A percentile compares a stretch with the other conserved stretches of the same genome.
Conservation (phyloP, 495 filamentous ascomycete species). For the Cetradonia linearis region DNA sequence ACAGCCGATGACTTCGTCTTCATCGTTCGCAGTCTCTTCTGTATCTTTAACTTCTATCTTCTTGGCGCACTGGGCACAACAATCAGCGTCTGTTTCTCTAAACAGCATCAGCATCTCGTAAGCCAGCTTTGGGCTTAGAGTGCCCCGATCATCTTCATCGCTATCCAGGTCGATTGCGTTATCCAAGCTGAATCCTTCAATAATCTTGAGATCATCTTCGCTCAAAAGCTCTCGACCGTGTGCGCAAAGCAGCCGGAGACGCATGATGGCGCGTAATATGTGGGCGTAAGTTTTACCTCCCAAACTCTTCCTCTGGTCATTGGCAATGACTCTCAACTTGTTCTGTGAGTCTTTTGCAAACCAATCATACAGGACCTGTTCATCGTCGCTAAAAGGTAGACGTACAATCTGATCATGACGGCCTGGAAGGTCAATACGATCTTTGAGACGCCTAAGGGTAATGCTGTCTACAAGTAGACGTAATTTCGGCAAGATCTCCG, state of each 20-base stretch:
- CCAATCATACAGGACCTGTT: conserved; percentile 47
- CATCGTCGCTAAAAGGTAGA: conserved; percentile 47
- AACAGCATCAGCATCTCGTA: conserved; percentile 77
- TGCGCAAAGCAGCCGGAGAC: conserved; percentile 80
- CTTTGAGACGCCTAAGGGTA: conserved; percentile 84
- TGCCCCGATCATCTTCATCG: conserved; percentile 49
- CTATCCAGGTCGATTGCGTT: conserved; percentile 82
- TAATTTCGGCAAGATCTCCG: conserved; percentile 71
- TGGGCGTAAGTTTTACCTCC: conserved; percentile 79
- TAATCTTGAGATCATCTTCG: conserved; percentile 65
- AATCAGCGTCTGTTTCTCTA: conserved; percentile 60
- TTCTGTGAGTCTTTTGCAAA: conserved; percentile 54
- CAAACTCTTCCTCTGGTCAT: conserved; percentile 47
- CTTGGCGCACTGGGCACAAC: conserved; percentile 56
- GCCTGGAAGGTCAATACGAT: conserved; percentile 71
- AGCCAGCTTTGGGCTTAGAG: conserved; percentile 50
- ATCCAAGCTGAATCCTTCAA: conserved; percentile 65
- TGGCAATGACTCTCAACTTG: conserved; percentile 47
- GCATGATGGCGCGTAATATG: conserved; percentile 80
- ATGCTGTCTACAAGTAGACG: conserved; percentile 88
- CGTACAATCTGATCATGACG: conserved; percentile 60
- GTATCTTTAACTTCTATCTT: conserved; percentile 42
- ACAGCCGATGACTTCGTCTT: conserved; percentile 58
- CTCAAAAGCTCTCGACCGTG: conserved; percentile 82
- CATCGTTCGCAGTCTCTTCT: conserved; percentile 43